Evolutionary conservation across 495 filamentous ascomycete species (phyloP).

Genomic region (Penicillium ucsense): DNA sequence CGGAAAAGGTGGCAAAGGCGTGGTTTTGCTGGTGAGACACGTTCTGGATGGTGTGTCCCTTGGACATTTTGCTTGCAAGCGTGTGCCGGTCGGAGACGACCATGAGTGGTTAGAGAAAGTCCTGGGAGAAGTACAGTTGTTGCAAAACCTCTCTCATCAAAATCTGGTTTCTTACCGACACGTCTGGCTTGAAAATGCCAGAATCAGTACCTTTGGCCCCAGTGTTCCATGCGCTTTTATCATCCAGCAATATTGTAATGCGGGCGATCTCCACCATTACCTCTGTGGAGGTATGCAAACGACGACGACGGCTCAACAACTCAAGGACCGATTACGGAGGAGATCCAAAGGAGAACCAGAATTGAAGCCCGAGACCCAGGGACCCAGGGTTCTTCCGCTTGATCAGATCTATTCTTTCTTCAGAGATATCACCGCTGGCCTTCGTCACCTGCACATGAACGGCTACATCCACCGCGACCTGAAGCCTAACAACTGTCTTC

Average conservation of each 20-base stretch:
- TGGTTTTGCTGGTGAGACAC: slow-evolving; percentile 85
- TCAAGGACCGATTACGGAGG: slow-evolving; percentile 79
- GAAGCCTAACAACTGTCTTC: slow-evolving; percentile 92
- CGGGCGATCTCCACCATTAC: slow-evolving; percentile 83
- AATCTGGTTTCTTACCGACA: slow-evolving; percentile 97
- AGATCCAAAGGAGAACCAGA: slow-evolving; percentile 58
- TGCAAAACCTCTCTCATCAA: slow-evolving; percentile 83
- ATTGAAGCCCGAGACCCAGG: slow-evolving; percentile 32
- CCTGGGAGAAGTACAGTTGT: slow-evolving; percentile 80
- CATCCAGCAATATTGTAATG: slow-evolving; percentile 93
- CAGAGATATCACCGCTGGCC: slow-evolving; percentile 84
- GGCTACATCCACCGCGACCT: slow-evolving; percentile 95
- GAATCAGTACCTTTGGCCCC: slow-evolving; percentile 75
- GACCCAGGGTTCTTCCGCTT: slow-evolving; percentile 61
- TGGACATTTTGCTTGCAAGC: slow-evolving; percentile 91
- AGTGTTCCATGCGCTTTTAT: slow-evolving; percentile 94
- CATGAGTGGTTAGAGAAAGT: slow-evolving; percentile 95
- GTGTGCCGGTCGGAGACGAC: slow-evolving; percentile 90
- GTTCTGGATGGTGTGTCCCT: slow-evolving; percentile 78
- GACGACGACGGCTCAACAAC: slow-evolving; percentile 59
- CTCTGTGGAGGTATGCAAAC: slow-evolving; percentile 57
- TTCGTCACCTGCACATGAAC: slow-evolving; percentile 84
- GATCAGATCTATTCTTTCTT: slow-evolving; percentile 97
- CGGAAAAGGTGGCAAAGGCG: slow-evolving; percentile 86
- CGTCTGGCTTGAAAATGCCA: slow-evolving; percentile 89